Evolutionary conservation across 164 flowering plant genomes (phyloP), one percentile per base, ranked within the genome.

Genomic region (Umbellularia californica): DNA sequence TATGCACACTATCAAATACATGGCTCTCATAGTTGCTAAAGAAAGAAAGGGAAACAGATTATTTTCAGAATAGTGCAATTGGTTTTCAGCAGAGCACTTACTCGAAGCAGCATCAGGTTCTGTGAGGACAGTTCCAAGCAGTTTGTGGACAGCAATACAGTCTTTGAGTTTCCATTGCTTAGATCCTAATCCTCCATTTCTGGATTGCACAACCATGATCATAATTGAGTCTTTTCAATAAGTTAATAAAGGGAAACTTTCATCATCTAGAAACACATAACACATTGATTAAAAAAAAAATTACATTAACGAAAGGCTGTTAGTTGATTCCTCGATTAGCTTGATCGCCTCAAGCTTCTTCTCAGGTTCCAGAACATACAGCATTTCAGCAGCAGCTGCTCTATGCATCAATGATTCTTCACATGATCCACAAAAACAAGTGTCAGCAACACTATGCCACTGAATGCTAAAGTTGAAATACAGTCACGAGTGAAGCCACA

Each of bases 361-460:
- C 72, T 72, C 79, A 66, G 97, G 93, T 77, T 92, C 92, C 81
- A 94, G 60, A 72, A 85, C 80, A 85, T 50, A 81, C 1, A 88
- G 66, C 94, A 94, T 87, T 87, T 96, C 97, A 35, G 97, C 99
- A 63, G 77, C 95, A 62, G 97, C 97, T 52, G 94, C 93, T 85
- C 99, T 92, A 79, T 96, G 99, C 91, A 88, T 83, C 90, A 96
- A 88, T 30, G 98, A 96, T 82, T 87, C 99, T 96, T 87, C 89
- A 80, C 20, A 69, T 70, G 60, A 55, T 50, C 58, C 30, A 72
- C 19, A 67, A 67, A 67, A 41, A 11, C 71, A 3, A 41, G 23
- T 47, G 71, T 69, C 71, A 69, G 71, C 47, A 33, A 28, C 50
- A 33, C n/a, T 30, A 67, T 30, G 41, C 17, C 15, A 47, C 71